A percentile compares a stretch with the other conserved stretches of the same genome.
phyloP scores from a whole-genome alignment of 2,329 filamentous ascomycete genomes.

The Cadophora sp. region DNA sequence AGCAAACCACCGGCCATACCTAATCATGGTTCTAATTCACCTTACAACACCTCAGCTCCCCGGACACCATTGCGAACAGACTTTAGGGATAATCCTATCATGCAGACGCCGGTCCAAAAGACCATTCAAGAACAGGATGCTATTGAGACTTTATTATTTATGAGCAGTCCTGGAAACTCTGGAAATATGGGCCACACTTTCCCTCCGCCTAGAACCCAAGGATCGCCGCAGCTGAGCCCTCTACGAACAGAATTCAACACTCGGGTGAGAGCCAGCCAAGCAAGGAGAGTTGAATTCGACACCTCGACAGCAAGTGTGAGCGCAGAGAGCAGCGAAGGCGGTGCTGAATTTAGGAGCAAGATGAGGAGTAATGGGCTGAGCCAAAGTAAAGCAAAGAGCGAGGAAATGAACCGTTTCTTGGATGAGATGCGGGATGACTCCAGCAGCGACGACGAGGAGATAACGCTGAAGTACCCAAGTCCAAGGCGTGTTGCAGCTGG shows the following conservation, averaged over 20 bases:
- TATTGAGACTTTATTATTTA: conserved; percentile 79
- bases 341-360: conserved; percentile 33
- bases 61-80: conserved; percentile 37
- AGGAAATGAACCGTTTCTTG: conserved; percentile 43
- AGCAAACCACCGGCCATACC: conserved; percentile 40
- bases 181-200: conserved; percentile 65
- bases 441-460: conserved; percentile 46
- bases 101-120: conserved; percentile 71
- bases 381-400: conserved; percentile 28
- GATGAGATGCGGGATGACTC: conserved; percentile 43
- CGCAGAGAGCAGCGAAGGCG: conserved; percentile 34
- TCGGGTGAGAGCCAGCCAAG: conserved; percentile 30
- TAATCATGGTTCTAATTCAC: conserved; percentile 38
- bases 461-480: conserved; percentile 38
- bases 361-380: conserved; percentile 26
- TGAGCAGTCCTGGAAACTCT: conserved; percentile 80
- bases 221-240: conserved; percentile 42
- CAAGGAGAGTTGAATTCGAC: conserved; percentile 40
- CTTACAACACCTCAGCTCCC: conserved; percentile 35
- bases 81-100: conserved; percentile 35
- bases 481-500: conserved; percentile 37
- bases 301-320: conserved; percentile 29
- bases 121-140: conserved; percentile 79
- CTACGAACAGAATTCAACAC: conserved; percentile 41
- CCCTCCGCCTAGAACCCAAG: conserved; percentile 47